Evolutionary conservation across 345 rosid genomes (phyloP), one percentile per base, ranked within the genome.

Genomic region (Camelina sativa): DNA sequence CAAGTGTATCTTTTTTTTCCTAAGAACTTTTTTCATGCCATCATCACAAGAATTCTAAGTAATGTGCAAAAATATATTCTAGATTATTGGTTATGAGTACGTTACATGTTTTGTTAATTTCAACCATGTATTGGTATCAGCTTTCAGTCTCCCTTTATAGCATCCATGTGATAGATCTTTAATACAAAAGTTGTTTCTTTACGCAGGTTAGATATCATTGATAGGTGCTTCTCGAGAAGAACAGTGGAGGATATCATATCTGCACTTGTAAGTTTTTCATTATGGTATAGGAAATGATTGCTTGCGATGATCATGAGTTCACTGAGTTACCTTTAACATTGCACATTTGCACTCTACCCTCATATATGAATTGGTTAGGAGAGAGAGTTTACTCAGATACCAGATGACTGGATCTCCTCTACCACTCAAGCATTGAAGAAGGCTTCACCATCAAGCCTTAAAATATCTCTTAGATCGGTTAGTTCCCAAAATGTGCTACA

Each of bases 371-470:
- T 40, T 47, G 15, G 52, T 60, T 69, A 91, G 96, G 95, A 89
- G 85, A 81, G 11, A 57, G 97, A 87, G 79, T 63, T 63, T 55
- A 50, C 51, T 66, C 47, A 67, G 1, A 25, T 17, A 76, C 41
- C 16, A 44, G 84, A 87, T 77, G 83, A 72, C 50, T 91, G 97
- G 98, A 76, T 87, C 68, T 64, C 81, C 52, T 19, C 76, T 28
- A 80, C 87, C 9, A 79, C 87, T 65, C 61, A 65, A 65, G 73
- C 82, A 6, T 47, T 93, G 79, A 90, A 82, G 83, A 85, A 83
- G 77, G 93, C 96, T 75, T 90, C 93, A 12, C 98, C 98, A 44
- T 82, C 88, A 48, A 92, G 98, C 83, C 97, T 92, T 73, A 92
- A 90, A 78, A 82, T 90, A 57, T 79, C 89, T 59, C 95, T 90